These are phyloP conservation scores for Dactylorhiza incarnata DNA, from an alignment of 106 monocot genomes.

Conservation along the genomic window DNA sequence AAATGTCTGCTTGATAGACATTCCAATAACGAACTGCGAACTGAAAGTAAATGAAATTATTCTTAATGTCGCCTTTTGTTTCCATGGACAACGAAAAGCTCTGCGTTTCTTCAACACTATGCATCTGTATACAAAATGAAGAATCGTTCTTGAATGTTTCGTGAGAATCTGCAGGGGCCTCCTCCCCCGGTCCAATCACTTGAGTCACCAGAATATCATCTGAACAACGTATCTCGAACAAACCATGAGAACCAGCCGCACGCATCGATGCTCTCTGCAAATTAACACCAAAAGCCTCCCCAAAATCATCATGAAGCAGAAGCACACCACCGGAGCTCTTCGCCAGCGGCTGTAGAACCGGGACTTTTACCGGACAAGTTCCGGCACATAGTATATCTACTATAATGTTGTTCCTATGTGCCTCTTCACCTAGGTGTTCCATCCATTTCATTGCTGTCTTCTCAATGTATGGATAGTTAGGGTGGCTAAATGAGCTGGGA, in stretches of 20 bases:
- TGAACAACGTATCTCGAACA: slow-evolving; percentile 91
- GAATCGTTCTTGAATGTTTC: slow-evolving; percentile 88
- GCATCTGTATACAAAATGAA: slow-evolving; percentile 79
- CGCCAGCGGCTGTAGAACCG: slow-evolving; percentile 81
- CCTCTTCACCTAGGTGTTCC: slow-evolving; percentile 81
- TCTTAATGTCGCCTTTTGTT: slow-evolving; percentile 66
- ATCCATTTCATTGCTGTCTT: slow-evolving; percentile 87
- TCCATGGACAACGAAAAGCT: slow-evolving; percentile 89
- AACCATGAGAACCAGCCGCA: slow-evolving; percentile 84
- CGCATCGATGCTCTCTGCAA: slow-evolving; percentile 85
- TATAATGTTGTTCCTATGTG: slow-evolving; percentile 54
- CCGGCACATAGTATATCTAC: slow-evolving; percentile 92
- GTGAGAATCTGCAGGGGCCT: slow-evolving; percentile 66
- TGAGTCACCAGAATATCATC: slow-evolving; percentile 92
- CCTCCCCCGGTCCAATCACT: slow-evolving; percentile 97
- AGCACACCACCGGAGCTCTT: slow-evolving; percentile 90
- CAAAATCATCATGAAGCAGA: slow-evolving; percentile 97
- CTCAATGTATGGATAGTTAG: slow-evolving; percentile 96
- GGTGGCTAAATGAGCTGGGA: slow-evolving; percentile 81
- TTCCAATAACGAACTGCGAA: slow-evolving; percentile 83
- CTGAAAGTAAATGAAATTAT: slow-evolving; percentile 77
- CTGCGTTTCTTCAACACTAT: slow-evolving; percentile 93
- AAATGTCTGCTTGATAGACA: slow-evolving; percentile 69
- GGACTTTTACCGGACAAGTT: slow-evolving; percentile 82
- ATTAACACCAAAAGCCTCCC: slow-evolving; percentile 98